Evolutionary conservation across 805 yeast species (phyloP), one percentile per base, ranked within the genome.

Genomic region (Teunomyces barrocoloradensis): DNA sequence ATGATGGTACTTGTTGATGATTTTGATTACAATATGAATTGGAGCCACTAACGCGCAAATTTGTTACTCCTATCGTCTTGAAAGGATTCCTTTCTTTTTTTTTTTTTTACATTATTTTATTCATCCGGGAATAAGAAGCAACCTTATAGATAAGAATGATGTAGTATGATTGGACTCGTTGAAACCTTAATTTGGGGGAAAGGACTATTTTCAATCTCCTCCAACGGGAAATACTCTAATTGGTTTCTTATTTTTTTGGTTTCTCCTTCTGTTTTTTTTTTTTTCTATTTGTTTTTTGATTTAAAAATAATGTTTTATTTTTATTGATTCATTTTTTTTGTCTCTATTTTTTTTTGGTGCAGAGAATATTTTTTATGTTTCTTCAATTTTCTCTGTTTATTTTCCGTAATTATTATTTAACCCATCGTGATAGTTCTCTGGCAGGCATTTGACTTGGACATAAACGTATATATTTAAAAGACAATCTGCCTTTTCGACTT

Each of bases 321-420:
- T 13, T 6, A 13, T 5, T 15, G 34, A 10, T 7, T 32, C 1
- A 7, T 39, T 39, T 39, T 10, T 10, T 25, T 39, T 39, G 21
- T 29, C 20, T 30, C 32, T 18, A 12, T 28, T 17, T 28, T 17
- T 30, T 29, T 28, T 39, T 17, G n/a, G 15, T 7, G 25, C 39
- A 20, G 11, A 17, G 15, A 37, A 37, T 37, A 37, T 37, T 37
- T 39, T 39, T 23, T 15, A n/a, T 15, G 15, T 3, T 15, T 15
- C 39, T 35, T 17, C 21, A 35, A 18, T 35, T 39, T 37, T 37
- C 23, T 28, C 39, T 17, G 20, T 36, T 21, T 36, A 36, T 36
- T 36, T 37, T 37, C 40, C 29, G 29, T 41, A 41, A 41, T 29
- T 29, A 41, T 41, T 29, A 37, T 37, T 37, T 37, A 23, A 17